phyloP scores from a whole-genome alignment of 169 alveolate species.

The Plasmodium ovale region DNA sequence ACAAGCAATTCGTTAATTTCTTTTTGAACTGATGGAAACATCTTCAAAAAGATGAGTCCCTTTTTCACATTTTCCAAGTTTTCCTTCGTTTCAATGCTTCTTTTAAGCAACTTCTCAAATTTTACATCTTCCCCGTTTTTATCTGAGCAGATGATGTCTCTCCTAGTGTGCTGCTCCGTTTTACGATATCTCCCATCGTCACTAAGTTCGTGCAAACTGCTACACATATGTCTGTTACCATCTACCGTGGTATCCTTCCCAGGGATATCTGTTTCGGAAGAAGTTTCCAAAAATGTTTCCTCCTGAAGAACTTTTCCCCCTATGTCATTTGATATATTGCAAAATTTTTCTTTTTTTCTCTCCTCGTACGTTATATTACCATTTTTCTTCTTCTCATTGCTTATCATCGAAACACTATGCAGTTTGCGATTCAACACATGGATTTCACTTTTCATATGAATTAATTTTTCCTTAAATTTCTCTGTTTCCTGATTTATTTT shows the following conservation, averaged over 20 bases:
- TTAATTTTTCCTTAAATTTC: neutral
- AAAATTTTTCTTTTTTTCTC: neutral
- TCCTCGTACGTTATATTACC: neutral
- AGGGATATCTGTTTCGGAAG: too few species aligned
- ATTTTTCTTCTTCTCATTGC: neutral
- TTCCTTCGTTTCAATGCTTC: constrained; percentile 41
- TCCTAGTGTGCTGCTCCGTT: neutral
- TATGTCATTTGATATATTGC: too few species aligned
- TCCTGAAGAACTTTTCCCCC: too few species aligned
- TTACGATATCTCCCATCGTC: neutral
- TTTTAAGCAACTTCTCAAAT: constrained; percentile 9
- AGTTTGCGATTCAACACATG: neutral
- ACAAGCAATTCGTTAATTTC: constrained; percentile 33
- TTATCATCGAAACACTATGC: neutral
- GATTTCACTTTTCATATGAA: neutral
- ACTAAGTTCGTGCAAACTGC: neutral
- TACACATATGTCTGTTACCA: too few species aligned
- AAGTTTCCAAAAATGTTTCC: too few species aligned
- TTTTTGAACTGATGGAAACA: constrained; percentile 19
- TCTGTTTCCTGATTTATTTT: constrained; percentile 29
- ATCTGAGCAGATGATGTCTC: neutral
- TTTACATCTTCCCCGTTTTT: neutral
- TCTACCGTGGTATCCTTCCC: too few species aligned
- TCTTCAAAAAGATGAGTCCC: constrained; percentile 25
- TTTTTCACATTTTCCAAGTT: constrained; percentile 36